Percentiles rank a stretch among this genome's conserved stretches.
Conservation (phyloP, 2,329 filamentous ascomycete species). For the Phialophora macrospora region DNA sequence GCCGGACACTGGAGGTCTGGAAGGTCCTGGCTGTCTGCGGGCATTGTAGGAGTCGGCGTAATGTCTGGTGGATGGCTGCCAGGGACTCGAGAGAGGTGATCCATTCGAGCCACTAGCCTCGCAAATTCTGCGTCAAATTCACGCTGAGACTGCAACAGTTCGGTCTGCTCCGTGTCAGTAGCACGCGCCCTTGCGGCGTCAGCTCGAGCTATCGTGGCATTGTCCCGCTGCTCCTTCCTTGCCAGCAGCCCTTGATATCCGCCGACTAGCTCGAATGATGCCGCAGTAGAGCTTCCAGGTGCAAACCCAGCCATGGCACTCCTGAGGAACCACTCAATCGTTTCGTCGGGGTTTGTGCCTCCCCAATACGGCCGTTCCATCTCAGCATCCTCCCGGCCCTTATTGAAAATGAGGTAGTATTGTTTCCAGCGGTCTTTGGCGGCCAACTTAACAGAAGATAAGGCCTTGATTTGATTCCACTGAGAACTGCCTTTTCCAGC, state of each 20-base stretch:
- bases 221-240: background rate
- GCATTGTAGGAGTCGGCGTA: background rate
- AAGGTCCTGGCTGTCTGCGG: background rate
- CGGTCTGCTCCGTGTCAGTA: background rate
- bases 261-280: background rate
- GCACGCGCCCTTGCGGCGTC: background rate
- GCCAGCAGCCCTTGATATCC: background rate
- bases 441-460: background rate
- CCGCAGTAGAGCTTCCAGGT: background rate
- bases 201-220: background rate
- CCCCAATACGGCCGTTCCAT: background rate
- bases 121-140: background rate
- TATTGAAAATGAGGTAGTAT: background rate
- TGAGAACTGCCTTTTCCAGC: background rate
- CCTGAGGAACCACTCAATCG: background rate
- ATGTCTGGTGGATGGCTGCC: background rate
- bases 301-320: background rate
- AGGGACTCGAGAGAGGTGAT: background rate
- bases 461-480: background rate
- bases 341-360: background rate
- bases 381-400: background rate
- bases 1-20: background rate
- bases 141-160: background rate
- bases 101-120: background rate
- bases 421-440: background rate